Percentiles rank a stretch among this genome's conserved stretches.
Evolutionary conservation across 2,329 filamentous ascomycete genomes (phyloP).

Genomic region (Ceratocystis albifundus): DNA sequence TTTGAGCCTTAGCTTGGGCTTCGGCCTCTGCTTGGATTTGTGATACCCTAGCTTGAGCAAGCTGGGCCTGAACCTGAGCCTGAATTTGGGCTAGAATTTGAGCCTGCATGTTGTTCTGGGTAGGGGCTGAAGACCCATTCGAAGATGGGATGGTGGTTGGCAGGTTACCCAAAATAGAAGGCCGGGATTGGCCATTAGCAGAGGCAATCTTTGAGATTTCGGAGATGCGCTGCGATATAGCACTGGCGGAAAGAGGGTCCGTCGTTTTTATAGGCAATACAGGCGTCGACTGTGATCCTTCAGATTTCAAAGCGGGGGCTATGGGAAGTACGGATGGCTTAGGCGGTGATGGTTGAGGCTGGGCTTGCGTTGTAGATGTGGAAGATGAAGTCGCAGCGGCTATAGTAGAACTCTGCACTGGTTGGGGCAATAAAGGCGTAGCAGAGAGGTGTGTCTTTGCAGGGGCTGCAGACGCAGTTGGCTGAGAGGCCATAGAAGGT

Average conservation of each 20-base stretch:
- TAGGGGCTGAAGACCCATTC: conserved; percentile 2
- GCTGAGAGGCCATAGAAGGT: neutral
- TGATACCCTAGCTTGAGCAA: conserved; percentile 23
- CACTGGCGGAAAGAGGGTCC: conserved; percentile 20
- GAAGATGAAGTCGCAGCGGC: neutral
- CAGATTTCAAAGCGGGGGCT: neutral
- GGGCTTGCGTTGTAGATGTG: neutral
- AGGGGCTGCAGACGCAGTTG: neutral
- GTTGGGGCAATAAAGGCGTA: conserved; percentile 7
- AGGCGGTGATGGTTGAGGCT: conserved; percentile 3
- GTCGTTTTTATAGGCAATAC: conserved; percentile 10
- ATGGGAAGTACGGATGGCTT: neutral
- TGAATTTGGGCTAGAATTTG: conserved; percentile 24
- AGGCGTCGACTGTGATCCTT: neutral
- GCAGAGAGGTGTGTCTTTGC: neutral
- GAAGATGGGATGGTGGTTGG: conserved; percentile 14
- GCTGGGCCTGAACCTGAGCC: conserved; percentile 32
- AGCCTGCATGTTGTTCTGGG: conserved; percentile 20
- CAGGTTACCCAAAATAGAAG: conserved; percentile 23
- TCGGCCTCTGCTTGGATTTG: conserved; percentile 18
- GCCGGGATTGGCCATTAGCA: conserved; percentile 25
- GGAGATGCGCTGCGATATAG: conserved; percentile 20
- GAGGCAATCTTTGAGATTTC: conserved; percentile 23
- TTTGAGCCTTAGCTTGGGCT: conserved; percentile 19
- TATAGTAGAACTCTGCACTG: neutral